Percentiles rank a stretch among this genome's conserved stretches.
phyloP scores from a whole-genome alignment of 106 monocot genomes.

The Platanthera guangdongensis region DNA sequence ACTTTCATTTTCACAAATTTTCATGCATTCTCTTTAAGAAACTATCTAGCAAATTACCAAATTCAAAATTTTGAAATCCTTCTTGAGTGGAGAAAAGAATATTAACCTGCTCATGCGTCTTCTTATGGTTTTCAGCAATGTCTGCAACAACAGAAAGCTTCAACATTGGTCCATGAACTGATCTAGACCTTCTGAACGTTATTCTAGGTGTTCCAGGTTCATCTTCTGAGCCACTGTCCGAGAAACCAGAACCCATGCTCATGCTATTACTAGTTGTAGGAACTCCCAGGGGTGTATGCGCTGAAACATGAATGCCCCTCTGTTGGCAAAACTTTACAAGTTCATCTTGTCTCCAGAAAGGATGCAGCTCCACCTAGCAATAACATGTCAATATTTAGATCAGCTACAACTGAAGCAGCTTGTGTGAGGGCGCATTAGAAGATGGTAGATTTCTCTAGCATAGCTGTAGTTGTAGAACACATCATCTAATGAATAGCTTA shows the following conservation, averaged over 20 bases:
- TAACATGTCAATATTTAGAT: background rate
- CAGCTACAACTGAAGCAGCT: conserved; percentile 1
- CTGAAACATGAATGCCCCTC: conserved; percentile 82
- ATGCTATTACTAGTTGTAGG: conserved; percentile 29
- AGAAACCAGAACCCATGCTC: conserved; percentile 19
- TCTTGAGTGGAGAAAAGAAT: background rate
- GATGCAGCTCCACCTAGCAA: conserved; percentile 80
- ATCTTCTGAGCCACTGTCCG: conserved; percentile 88
- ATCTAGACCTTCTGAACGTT: conserved; percentile 71
- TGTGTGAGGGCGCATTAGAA: background rate
- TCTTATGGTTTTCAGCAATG: conserved; percentile 60
- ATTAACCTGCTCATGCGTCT: conserved; percentile 77
- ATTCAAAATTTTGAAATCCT: background rate
- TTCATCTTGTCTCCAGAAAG: conserved; percentile 93
- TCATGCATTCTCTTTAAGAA: background rate
- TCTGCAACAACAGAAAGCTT: conserved; percentile 70
- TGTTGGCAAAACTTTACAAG: conserved; percentile 77
- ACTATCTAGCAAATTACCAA: background rate
- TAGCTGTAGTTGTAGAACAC: background rate
- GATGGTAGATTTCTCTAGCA: background rate
- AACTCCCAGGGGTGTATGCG: conserved; percentile 80
- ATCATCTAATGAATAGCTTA: background rate
- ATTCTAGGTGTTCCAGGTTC: conserved; percentile 83
- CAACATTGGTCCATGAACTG: conserved; percentile 85
- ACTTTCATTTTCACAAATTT: background rate